A percentile compares a stretch with the other conserved stretches of the same genome.
Conservation (phyloP, 768 basidiomycete species). For the Xanthoconium purpureum region DNA sequence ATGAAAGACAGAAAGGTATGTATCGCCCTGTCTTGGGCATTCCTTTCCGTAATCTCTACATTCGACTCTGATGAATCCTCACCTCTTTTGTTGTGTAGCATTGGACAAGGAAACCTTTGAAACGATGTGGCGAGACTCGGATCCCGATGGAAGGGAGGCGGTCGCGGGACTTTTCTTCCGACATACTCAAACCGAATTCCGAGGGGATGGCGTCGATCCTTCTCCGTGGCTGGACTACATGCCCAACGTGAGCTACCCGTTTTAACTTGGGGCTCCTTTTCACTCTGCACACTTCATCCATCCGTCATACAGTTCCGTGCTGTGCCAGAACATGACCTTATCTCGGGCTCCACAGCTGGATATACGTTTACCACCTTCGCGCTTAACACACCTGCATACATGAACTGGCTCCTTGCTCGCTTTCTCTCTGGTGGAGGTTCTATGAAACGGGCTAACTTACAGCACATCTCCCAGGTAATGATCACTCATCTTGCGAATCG, state of each 20-base stretch:
- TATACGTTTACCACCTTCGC: constrained; percentile 63
- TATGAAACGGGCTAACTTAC: constrained; percentile 55
- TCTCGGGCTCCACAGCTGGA: constrained; percentile 44
- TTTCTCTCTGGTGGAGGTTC: constrained; percentile 62
- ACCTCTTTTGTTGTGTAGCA: constrained; percentile 34
- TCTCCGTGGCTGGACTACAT: constrained; percentile 43
- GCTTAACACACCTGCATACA: constrained; percentile 62
- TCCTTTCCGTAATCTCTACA: neutral
- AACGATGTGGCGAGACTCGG: constrained; percentile 72
- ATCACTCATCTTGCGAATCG: neutral
- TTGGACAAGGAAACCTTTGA: constrained; percentile 73
- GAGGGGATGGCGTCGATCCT: constrained; percentile 35
- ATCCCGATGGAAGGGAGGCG: constrained; percentile 41
- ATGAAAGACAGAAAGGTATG: constrained; percentile 55
- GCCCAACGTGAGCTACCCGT: constrained; percentile 44
- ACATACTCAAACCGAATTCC: constrained; percentile 60
- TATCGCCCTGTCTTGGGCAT: neutral
- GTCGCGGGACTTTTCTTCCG: constrained; percentile 65
- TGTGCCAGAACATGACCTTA: constrained; percentile 41
- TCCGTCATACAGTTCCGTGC: constrained; percentile 29
- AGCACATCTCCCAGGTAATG: constrained; percentile 63
- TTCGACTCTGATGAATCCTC: neutral
- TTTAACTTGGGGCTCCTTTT: neutral
- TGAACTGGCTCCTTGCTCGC: constrained; percentile 58
- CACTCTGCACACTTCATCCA: neutral